Evolutionary conservation across 345 rosid species (phyloP).

Genomic region (Abelmoschus esculentus): DNA sequence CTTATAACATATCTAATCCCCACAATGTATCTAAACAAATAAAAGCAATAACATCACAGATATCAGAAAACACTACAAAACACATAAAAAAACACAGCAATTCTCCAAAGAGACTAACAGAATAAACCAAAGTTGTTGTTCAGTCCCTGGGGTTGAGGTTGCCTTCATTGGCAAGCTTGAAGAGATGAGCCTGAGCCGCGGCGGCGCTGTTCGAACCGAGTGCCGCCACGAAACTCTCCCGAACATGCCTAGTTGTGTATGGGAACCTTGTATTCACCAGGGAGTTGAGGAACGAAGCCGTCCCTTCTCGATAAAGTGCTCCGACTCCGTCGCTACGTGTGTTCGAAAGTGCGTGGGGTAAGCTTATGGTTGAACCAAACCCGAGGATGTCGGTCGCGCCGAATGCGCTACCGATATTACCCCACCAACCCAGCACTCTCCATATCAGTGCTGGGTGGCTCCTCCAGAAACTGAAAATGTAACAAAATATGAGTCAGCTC

Average conservation of each 20-base stretch:
- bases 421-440: conserved; percentile 88
- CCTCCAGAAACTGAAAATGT: too few species aligned
- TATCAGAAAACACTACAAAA: too few species aligned
- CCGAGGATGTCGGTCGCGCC: conserved; percentile 50
- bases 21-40: too few species aligned
- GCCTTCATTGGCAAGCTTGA: too few species aligned
- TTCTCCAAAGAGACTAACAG: too few species aligned
- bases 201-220: conserved; percentile 35
- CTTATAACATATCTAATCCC: too few species aligned
- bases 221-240: conserved; percentile 47
- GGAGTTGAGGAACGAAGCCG: conserved; percentile 70
- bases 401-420: conserved; percentile 58
- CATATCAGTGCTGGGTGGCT: conserved; percentile 32
- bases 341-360: conserved; percentile 26
- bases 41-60: too few species aligned
- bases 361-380: conserved; percentile 43
- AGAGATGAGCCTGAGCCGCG: too few species aligned
- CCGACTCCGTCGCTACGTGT: conserved; percentile 58
- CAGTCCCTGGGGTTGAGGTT: too few species aligned
- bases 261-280: conserved; percentile 60
- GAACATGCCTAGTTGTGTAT: conserved; percentile 64
- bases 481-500: too few species aligned
- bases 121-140: too few species aligned
- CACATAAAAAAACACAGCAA: too few species aligned
- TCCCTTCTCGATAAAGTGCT: conserved; percentile 38